Evolutionary conservation across 2,329 filamentous ascomycete species (phyloP).

Genomic region (Penicillium sp.): DNA sequence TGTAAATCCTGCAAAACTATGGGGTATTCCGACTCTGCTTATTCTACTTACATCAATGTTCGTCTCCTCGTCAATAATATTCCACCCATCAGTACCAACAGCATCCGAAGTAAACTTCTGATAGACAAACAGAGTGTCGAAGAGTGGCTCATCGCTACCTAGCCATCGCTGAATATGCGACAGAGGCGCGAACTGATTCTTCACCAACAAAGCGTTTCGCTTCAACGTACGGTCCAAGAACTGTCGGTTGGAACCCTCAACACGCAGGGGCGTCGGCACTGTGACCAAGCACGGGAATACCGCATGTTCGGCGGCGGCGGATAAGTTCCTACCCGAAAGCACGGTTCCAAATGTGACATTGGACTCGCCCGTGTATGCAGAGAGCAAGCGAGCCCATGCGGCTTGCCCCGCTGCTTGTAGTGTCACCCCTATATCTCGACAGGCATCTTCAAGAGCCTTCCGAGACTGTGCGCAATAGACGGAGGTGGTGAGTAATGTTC

Average conservation of each 20-base stretch:
- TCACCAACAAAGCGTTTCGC: conserved; percentile 63
- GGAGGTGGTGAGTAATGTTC: conserved; percentile 37
- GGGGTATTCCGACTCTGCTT: background rate
- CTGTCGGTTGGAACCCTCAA: conserved; percentile 55
- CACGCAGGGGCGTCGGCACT: conserved; percentile 66
- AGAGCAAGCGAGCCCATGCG: conserved; percentile 73
- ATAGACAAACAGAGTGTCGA: conserved; percentile 83
- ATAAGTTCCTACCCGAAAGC: conserved; percentile 68
- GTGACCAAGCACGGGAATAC: conserved; percentile 81
- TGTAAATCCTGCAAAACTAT: background rate
- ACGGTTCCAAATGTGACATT: conserved; percentile 77
- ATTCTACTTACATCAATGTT: conserved; percentile 58
- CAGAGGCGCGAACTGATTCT: conserved; percentile 71
- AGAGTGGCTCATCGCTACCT: conserved; percentile 63
- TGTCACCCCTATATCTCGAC: conserved; percentile 62
- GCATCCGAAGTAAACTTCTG: conserved; percentile 57
- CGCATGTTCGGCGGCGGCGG: conserved; percentile 57
- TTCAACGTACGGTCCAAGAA: conserved; percentile 64
- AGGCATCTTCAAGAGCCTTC: conserved; percentile 55
- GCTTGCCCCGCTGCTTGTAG: conserved; percentile 74
- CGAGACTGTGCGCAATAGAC: conserved; percentile 44
- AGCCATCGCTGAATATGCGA: conserved; percentile 71
- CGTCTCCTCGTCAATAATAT: conserved; percentile 63
- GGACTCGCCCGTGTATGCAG: conserved; percentile 73
- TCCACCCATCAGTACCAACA: conserved; percentile 53